These are phyloP conservation scores for Xylariaceae sp. DNA, from an alignment of 2,329 filamentous ascomycete genomes.

Conservation along the genomic window DNA sequence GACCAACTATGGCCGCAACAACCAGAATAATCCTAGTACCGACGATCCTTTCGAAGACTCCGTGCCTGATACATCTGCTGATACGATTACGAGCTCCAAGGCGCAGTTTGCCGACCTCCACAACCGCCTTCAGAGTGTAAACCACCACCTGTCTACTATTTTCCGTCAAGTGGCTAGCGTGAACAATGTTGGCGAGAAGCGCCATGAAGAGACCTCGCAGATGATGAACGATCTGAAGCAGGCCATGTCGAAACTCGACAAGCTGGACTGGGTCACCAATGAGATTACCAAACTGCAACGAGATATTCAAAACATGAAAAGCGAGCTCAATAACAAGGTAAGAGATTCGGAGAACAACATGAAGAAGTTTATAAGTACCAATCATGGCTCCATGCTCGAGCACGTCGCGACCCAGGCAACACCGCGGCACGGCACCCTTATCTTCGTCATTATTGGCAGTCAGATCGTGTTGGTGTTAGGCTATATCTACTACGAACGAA, in stretches of 20 bases:
- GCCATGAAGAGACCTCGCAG: slow-evolving; percentile 60
- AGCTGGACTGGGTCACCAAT: slow-evolving; percentile 50
- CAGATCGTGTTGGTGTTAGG: slow-evolving; percentile 72
- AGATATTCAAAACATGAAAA: slow-evolving; percentile 64
- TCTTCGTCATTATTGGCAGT: slow-evolving; percentile 75
- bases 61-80: slow-evolving; percentile 55
- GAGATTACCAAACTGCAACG: slow-evolving; percentile 60
- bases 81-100: slow-evolving; percentile 55
- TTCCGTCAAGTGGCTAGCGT: slow-evolving; percentile 62
- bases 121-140: slow-evolving; percentile 77
- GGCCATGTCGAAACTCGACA: slow-evolving; percentile 52
- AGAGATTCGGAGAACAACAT: slow-evolving; percentile 58
- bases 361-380: slow-evolving; percentile 57
- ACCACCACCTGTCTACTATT: slow-evolving; percentile 70
- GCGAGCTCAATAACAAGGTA: slow-evolving; percentile 57
- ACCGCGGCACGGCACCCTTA: slow-evolving; percentile 58
- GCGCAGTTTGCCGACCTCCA: slow-evolving; percentile 84
- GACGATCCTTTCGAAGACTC: slow-evolving; percentile 47
- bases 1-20: slow-evolving; percentile 36
- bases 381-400: slow-evolving; percentile 56
- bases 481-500: slow-evolving; percentile 82
- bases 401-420: slow-evolving; percentile 53
- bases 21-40: slow-evolving; percentile 29
- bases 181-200: slow-evolving; percentile 58
- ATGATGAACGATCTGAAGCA: slow-evolving; percentile 54